phyloP scores from a whole-genome alignment of 495 filamentous ascomycete species.

The Penicillium bovifimosum region DNA sequence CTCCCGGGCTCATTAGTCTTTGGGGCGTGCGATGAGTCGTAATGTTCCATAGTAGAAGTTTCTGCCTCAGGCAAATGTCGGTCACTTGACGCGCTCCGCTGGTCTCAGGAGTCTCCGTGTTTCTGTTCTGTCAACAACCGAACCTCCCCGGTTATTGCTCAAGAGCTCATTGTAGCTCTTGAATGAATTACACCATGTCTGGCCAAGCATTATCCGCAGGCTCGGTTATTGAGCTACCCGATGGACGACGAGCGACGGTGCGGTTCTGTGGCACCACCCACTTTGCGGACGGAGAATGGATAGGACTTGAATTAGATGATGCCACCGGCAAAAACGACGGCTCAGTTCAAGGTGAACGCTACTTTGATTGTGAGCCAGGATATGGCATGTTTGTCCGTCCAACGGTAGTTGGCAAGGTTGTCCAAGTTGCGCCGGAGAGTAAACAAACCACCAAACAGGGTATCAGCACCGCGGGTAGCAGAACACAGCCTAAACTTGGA shows the following conservation, averaged over 20 bases:
- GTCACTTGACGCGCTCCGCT: slow-evolving; percentile 17
- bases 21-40: neutral
- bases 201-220: slow-evolving; percentile 37
- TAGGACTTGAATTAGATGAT: slow-evolving; percentile 83
- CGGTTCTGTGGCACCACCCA: slow-evolving; percentile 74
- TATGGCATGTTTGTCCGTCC: slow-evolving; percentile 88
- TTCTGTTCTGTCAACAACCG: slow-evolving; percentile 14
- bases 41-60: neutral
- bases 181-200: slow-evolving; percentile 26
- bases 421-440: slow-evolving; percentile 49
- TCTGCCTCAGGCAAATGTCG: slow-evolving; percentile 18
- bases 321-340: slow-evolving; percentile 93
- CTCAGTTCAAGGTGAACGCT: slow-evolving; percentile 78
- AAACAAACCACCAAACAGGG: slow-evolving; percentile 29
- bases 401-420: slow-evolving; percentile 48
- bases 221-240: slow-evolving; percentile 62
- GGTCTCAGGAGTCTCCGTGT: slow-evolving; percentile 15
- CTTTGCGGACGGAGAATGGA: slow-evolving; percentile 80
- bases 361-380: slow-evolving; percentile 77
- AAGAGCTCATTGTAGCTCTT: slow-evolving; percentile 14
- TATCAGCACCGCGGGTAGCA: slow-evolving; percentile 23
- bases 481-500: slow-evolving; percentile 27
- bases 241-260: slow-evolving; percentile 70
- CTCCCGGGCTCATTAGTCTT: neutral
- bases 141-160: slow-evolving; percentile 6